Conservation (phyloP, 2,329 filamentous ascomycete genomes). For the Eurotiales sp. region DNA sequence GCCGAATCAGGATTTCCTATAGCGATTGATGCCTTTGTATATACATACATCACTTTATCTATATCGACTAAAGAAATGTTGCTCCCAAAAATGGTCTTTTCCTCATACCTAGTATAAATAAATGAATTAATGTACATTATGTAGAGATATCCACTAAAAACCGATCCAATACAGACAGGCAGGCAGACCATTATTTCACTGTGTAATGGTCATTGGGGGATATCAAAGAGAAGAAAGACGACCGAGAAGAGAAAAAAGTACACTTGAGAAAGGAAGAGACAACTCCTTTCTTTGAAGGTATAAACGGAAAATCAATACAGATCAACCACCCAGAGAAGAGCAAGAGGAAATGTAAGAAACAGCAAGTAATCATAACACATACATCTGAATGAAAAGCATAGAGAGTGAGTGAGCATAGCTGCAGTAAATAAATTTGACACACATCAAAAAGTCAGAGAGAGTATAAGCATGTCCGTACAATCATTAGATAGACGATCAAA, state of each 20-base stretch:
- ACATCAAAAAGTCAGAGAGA: neutral
- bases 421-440: neutral
- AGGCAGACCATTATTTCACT: too few species aligned
- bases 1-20: too few species aligned
- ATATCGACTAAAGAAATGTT: too few species aligned
- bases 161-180: neutral
- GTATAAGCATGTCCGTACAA: constrained; percentile 5
- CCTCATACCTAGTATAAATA: too few species aligned
- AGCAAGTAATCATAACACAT: neutral
- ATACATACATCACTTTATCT: neutral
- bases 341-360: too few species aligned
- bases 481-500: neutral
- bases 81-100: too few species aligned
- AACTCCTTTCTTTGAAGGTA: neutral
- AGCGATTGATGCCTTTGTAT: neutral
- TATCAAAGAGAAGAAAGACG: neutral
- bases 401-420: neutral
- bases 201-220: neutral
- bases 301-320: neutral
- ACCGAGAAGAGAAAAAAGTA: too few species aligned
- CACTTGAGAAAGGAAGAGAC: neutral
- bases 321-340: neutral
- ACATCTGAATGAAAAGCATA: neutral
- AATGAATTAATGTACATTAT: constrained; percentile 1
- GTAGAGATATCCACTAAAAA: constrained; percentile 1